These are phyloP conservation scores for Biscutella laevigata DNA, from an alignment of 441 rosid species.

Conservation along the genomic window DNA sequence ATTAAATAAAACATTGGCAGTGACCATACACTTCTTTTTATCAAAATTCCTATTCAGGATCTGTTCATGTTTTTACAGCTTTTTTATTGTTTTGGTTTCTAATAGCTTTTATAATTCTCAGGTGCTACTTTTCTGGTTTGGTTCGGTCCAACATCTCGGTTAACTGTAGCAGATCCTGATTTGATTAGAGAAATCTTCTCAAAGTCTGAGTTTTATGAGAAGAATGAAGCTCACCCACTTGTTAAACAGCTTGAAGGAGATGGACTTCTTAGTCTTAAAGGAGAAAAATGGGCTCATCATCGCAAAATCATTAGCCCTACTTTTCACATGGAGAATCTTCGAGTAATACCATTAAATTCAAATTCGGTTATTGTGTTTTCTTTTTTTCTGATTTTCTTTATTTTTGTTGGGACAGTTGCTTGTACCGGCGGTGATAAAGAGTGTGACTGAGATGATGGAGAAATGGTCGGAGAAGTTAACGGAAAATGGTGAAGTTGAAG, in stretches of 20 bases:
- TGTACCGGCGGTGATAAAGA: slow-evolving; percentile 68
- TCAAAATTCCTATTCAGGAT: slow-evolving; percentile 47
- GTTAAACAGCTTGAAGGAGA: slow-evolving; percentile 91
- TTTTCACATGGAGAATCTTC: slow-evolving; percentile 93
- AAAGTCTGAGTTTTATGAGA: slow-evolving; percentile 70
- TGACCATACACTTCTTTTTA: slow-evolving; percentile 38
- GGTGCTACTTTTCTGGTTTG: slow-evolving; percentile 90
- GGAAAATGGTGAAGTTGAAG: slow-evolving; percentile 43
- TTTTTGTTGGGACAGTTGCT: slow-evolving; percentile 33
- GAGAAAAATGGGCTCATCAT: slow-evolving; percentile 91
- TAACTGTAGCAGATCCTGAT: slow-evolving; percentile 83
- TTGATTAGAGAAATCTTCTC: slow-evolving; percentile 81
- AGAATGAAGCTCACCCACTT: slow-evolving; percentile 82
- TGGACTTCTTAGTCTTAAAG: slow-evolving; percentile 84
- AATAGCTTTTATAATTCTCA: slow-evolving; percentile 16
- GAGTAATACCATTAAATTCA: no score
- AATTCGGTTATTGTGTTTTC: no score
- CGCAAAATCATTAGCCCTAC: slow-evolving; percentile 74
- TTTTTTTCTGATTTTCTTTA: no score
- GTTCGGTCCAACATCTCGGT: slow-evolving; percentile 92
- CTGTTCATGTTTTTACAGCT: slow-evolving; percentile 29
- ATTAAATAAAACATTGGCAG: slow-evolving; percentile 10
- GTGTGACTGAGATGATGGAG: slow-evolving; percentile 65
- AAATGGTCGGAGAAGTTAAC: slow-evolving; percentile 46
- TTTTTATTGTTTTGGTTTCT: slow-evolving; percentile 6